A percentile compares a stretch with the other conserved stretches of the same genome.
These are phyloP conservation scores for Naganishia antarctica DNA, from an alignment of 768 basidiomycete genomes.

Conservation along the genomic window DNA sequence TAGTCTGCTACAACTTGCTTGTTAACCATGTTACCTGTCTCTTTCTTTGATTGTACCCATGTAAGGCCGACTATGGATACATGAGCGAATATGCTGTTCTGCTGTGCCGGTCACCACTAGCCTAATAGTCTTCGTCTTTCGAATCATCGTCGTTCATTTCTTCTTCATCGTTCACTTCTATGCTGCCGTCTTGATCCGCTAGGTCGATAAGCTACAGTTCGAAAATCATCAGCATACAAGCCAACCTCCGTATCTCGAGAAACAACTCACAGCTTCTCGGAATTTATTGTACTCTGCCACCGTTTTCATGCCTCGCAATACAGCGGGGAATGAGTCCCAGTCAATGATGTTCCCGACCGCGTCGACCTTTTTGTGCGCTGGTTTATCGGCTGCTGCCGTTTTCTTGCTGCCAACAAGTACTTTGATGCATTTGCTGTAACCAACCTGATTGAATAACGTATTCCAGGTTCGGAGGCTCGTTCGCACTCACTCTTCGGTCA, in stretches of 20 bases:
- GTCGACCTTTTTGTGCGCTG: conserved; percentile 60
- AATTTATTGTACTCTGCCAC: conserved; percentile 62
- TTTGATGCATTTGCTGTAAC: conserved; percentile 72
- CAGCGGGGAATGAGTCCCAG: conserved; percentile 65
- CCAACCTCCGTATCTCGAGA: neutral
- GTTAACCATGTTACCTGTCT: too few species aligned
- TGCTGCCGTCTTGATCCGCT: conserved; percentile 17
- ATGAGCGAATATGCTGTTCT: neutral
- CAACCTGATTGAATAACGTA: neutral
- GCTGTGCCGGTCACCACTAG: neutral
- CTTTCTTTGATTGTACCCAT: too few species aligned
- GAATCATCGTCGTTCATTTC: conserved; percentile 11
- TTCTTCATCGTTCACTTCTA: conserved; percentile 12
- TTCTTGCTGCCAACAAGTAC: conserved; percentile 77
- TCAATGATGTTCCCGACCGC: conserved; percentile 61
- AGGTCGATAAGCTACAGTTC: neutral
- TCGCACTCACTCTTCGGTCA: conserved; percentile 79
- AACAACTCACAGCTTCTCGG: conserved; percentile 59
- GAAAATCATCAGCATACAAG: neutral
- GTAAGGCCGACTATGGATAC: neutral
- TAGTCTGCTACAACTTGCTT: too few species aligned
- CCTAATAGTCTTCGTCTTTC: conserved; percentile 17
- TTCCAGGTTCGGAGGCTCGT: neutral
- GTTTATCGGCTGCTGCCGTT: conserved; percentile 77
- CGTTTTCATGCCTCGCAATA: conserved; percentile 56